Base-by-base conservation (phyloP, 768 basidiomycete genomes). In the Termitomyces sp. region DNA sequence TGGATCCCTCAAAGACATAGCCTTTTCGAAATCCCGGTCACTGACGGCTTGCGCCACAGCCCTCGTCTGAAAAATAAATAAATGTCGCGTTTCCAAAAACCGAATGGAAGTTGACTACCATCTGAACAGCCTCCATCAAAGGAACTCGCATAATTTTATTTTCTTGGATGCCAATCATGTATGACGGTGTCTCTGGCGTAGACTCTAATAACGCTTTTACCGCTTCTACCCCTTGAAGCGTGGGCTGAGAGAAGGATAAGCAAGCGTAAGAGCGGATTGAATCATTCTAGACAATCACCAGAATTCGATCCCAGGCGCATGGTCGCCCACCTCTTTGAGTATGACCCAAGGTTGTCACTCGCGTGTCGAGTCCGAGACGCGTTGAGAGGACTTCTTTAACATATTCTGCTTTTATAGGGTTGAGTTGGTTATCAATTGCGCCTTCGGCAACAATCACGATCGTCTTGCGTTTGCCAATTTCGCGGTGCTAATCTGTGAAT, bases 381-480 rank as follows among this genome's bases (percentile, higher is more conserved):
- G 97, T 86, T 0, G 90, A 77, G 13, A 98, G 83, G 41, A 99
- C 84, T 20, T 92, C 81, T 73, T 94, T 98, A 72, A 99, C 86
- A 66, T 94, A 85, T 26, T 92, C 91, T 18, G 94, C 87, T 42
- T 81, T 86, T 68, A 99, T 98, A 20, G 94, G 94, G 29, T 96
- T 86, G 46, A 98, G 82, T 65, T 90, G 77, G 51, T 79, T 75
- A 70, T 98, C 96, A 49, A 90, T 85, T 9, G 97, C 96, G 26
- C 97, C 97, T 74, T 99, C 97, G 1, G 97, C 96, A 42, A 98
- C 89, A 62, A 99, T 97, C 58, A 99, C 94, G 63, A 99, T 97
- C 1, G 96, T 98, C 76, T 96, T 97, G 64, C 97, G 87, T 75
- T 98, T 98, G 34, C 97, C 97, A 24, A 90, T 76, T 62, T 82